Evolutionary conservation across 805 yeast species (phyloP).

Genomic region (Metschnikowia similis): DNA sequence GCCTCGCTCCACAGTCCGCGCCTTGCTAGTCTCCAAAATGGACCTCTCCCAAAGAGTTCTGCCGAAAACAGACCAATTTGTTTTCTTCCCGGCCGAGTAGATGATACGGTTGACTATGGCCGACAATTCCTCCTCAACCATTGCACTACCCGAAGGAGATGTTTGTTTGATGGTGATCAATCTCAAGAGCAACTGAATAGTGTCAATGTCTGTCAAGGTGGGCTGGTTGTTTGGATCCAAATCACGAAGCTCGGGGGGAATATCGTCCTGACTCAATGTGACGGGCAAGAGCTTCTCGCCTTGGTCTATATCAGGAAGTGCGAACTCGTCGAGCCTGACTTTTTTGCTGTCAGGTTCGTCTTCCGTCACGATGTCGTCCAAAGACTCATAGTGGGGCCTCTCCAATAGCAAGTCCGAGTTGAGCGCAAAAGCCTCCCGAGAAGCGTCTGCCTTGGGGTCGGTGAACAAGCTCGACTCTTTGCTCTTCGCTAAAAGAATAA

Average conservation of each 20-base stretch:
- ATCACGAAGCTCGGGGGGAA: slow-evolving; percentile 49
- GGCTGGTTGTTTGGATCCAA: slow-evolving; percentile 86
- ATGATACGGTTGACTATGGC: slow-evolving; percentile 74
- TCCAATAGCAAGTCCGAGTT: slow-evolving; percentile 78
- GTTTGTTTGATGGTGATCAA: slow-evolving; percentile 59
- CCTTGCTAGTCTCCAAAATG: slow-evolving; percentile 68
- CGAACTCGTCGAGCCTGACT: slow-evolving; percentile 38
- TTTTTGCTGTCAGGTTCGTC: slow-evolving; percentile 33
- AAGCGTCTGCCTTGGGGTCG: slow-evolving; percentile 14
- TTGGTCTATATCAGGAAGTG: slow-evolving; percentile 14
- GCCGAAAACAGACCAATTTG: slow-evolving; percentile 75
- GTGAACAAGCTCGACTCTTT: slow-evolving; percentile 22
- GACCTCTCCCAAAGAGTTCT: slow-evolving; percentile 90
- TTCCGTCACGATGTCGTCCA: slow-evolving; percentile 37
- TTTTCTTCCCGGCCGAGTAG: slow-evolving; percentile 37
- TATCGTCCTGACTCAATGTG: slow-evolving; percentile 56
- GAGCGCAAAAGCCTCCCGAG: slow-evolving; percentile 57
- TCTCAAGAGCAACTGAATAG: slow-evolving; percentile 68
- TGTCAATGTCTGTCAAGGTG: slow-evolving; percentile 61
- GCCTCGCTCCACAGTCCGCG: slow-evolving; percentile 91
- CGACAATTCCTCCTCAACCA: slow-evolving; percentile 78
- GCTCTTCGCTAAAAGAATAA: slow-evolving; percentile 70
- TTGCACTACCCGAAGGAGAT: slow-evolving; percentile 64
- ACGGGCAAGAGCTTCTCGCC: slow-evolving; percentile 53
- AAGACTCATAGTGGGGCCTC: slow-evolving; percentile 62